Conservation (phyloP, 2,329 filamentous ascomycete genomes). For the Colletotrichum gloeosporioides region DNA sequence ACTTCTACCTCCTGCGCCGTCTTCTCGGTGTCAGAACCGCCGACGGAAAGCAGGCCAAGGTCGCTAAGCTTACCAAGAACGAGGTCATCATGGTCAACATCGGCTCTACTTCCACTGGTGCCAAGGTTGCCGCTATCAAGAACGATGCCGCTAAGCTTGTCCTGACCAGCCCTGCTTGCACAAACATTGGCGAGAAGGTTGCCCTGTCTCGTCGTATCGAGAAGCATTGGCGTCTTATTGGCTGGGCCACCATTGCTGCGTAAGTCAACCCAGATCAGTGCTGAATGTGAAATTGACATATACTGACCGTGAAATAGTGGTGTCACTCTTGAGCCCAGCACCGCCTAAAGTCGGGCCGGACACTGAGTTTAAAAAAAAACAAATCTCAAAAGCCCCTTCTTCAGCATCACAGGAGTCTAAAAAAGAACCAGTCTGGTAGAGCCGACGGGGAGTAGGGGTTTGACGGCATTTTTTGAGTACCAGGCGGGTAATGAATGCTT, state of each 20-base stretch:
- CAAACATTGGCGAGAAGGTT: constrained; percentile 97
- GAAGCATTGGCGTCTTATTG: constrained; percentile 97
- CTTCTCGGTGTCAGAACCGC: constrained; percentile 96
- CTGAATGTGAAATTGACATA: not conserved
- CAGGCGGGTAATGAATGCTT: constrained; percentile 20
- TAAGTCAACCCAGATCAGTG: constrained; percentile 43
- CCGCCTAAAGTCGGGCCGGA: constrained; percentile 36
- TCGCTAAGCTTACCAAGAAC: constrained; percentile 97
- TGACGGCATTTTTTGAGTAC: constrained; percentile 13
- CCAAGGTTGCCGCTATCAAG: constrained; percentile 96
- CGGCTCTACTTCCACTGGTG: constrained; percentile 94
- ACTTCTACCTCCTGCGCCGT: constrained; percentile 96
- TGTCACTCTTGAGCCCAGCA: constrained; percentile 59
- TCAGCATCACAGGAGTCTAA: constrained; percentile 21
- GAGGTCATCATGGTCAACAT: constrained; percentile 99
- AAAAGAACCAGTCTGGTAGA: constrained; percentile 15
- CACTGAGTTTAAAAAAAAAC: not conserved
- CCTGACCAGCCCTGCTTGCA: constrained; percentile 93
- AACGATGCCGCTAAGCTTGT: constrained; percentile 96
- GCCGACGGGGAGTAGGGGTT: not conserved
- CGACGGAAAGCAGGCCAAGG: constrained; percentile 99
- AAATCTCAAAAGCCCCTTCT: constrained; percentile 15
- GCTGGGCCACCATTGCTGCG: constrained; percentile 83
- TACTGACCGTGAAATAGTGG: constrained; percentile 44
- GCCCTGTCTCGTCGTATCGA: constrained; percentile 95